phyloP scores from a whole-genome alignment of 805 yeast species.

The Suhomyces pyralidae region DNA sequence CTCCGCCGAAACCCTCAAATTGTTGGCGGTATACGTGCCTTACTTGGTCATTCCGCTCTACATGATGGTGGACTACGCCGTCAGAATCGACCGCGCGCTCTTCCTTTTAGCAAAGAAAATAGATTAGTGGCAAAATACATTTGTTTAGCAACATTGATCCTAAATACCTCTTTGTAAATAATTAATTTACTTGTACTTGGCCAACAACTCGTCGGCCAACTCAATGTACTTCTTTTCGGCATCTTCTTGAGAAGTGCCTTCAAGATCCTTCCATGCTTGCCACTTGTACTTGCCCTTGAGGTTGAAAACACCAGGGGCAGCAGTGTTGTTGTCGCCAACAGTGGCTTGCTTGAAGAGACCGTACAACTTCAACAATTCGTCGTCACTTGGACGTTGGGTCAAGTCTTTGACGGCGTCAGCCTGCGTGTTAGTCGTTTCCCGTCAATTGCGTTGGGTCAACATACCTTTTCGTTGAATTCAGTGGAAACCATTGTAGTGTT shows the following conservation, averaged over 20 bases:
- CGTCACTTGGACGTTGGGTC: conserved; percentile 76
- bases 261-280: conserved; percentile 90
- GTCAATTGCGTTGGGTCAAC: conserved; percentile 9
- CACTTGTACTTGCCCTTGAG: conserved; percentile 96
- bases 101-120: not conserved
- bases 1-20: conserved; percentile 33
- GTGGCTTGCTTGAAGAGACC: conserved; percentile 97
- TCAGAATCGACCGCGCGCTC: conserved; percentile 10
- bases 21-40: conserved; percentile 62
- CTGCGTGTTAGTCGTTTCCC: conserved; percentile 29
- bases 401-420: conserved; percentile 79
- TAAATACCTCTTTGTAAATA: too few species aligned
- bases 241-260: conserved; percentile 83
- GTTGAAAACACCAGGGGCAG: conserved; percentile 89
- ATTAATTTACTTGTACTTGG: conserved; percentile 38
- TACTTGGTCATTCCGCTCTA: conserved; percentile 62
- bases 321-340: conserved; percentile 85
- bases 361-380: conserved; percentile 82
- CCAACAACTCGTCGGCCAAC: conserved; percentile 61
- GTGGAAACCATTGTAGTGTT: conserved; percentile 21
- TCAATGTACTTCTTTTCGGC: conserved; percentile 82
- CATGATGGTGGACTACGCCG: conserved; percentile 49
- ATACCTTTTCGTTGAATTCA: conserved; percentile 28
- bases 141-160: too few species aligned
- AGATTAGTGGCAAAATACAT: too few species aligned